Evolutionary conservation across 768 basidiomycete genomes (phyloP).

Genomic region (Fibroporia radiculosa): DNA sequence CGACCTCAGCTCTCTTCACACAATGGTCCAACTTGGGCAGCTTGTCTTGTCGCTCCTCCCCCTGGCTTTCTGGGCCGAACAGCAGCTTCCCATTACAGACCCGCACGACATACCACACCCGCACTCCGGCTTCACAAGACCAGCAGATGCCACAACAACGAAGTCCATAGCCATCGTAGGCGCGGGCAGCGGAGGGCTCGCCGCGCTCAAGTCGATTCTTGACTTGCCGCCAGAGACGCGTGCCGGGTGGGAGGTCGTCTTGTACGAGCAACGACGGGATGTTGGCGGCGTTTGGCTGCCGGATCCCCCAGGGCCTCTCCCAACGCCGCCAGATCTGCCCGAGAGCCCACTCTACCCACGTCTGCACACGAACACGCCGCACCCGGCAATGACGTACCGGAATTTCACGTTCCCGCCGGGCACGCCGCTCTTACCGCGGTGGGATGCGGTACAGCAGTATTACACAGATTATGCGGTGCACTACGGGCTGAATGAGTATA

Average conservation of each 20-base stretch:
- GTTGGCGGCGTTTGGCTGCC: constrained; percentile 54
- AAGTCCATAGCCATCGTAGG: constrained; percentile 54
- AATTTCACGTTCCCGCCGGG: constrained; percentile 41
- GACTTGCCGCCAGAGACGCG: constrained; percentile 36
- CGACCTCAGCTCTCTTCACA: too few species aligned
- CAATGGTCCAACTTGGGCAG: constrained; percentile 12
- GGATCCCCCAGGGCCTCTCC: constrained; percentile 22
- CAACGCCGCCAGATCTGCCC: constrained; percentile 39
- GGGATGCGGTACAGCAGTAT: constrained; percentile 39
- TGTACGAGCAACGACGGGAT: constrained; percentile 45
- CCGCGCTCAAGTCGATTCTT: constrained; percentile 38
- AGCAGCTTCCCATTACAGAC: not conserved
- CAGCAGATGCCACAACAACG: constrained; percentile 7
- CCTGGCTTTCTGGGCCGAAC: constrained; percentile 2
- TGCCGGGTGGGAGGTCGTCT: constrained; percentile 36
- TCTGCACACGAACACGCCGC: constrained; percentile 47
- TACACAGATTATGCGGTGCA: constrained; percentile 35
- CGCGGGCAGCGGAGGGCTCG: constrained; percentile 49
- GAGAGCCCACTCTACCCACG: constrained; percentile 48
- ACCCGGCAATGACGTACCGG: constrained; percentile 54
- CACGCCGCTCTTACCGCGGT: constrained; percentile 43
- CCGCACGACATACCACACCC: not conserved
- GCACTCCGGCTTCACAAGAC: not conserved
- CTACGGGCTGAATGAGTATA: constrained; percentile 30
- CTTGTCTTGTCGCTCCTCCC: constrained; percentile 11